Evolutionary conservation across 352 stramenopile species (phyloP).

Genomic region (Blastocystis sp.): DNA sequence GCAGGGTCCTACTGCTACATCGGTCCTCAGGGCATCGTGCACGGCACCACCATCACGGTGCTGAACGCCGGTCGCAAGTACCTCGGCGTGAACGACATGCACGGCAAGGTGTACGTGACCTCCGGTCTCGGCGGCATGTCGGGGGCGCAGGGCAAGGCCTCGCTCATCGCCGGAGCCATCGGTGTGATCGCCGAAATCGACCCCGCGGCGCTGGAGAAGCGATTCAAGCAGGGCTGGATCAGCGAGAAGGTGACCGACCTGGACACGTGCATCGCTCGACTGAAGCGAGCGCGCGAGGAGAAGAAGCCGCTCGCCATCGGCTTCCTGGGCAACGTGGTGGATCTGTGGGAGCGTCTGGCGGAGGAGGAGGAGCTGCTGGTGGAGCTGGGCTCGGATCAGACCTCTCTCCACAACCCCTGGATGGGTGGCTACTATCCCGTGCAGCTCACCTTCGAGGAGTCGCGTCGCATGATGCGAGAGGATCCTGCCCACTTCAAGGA

Average conservation of each 20-base stretch:
- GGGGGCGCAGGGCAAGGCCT: constrained; percentile 69
- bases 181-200: constrained; percentile 78
- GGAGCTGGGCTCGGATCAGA: constrained; percentile 78
- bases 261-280: constrained; percentile 68
- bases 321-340: constrained; percentile 77
- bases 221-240: constrained; percentile 76
- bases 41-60: constrained; percentile 80
- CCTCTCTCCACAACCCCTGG: constrained; percentile 79
- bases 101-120: constrained; percentile 76
- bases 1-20: constrained; percentile 83
- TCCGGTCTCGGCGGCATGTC: constrained; percentile 78
- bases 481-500: constrained; percentile 73
- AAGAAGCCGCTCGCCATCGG: constrained; percentile 73
- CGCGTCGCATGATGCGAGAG: constrained; percentile 74
- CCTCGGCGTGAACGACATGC: constrained; percentile 70
- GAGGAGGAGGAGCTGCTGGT: constrained; percentile 75
- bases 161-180: constrained; percentile 74
- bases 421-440: constrained; percentile 81
- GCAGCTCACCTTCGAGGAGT: constrained; percentile 74
- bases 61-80: constrained; percentile 81
- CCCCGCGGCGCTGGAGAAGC: constrained; percentile 72
- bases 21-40: constrained; percentile 78
- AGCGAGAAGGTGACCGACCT: constrained; percentile 73
- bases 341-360: constrained; percentile 73
- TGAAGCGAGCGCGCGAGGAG: constrained; percentile 63